Evolutionary conservation across 2,329 filamentous ascomycete species (phyloP), one percentile per base, ranked within the genome.

Genomic region (Xylariaceae sp.): DNA sequence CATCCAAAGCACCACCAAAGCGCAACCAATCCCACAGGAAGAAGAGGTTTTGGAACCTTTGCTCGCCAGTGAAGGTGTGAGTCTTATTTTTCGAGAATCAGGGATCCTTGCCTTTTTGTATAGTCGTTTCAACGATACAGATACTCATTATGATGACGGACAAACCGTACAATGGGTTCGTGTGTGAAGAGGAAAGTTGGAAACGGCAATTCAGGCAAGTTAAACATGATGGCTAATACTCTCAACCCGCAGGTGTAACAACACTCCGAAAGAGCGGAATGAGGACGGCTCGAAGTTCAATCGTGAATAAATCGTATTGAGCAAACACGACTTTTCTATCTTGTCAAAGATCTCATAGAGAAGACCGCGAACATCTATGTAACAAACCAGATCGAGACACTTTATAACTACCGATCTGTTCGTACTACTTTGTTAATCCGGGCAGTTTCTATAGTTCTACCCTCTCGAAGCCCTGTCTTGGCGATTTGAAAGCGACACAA

Each of bases 321-420:
- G 22, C 22, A 28, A 7, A 5, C 7, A 7, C 22, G 4, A 28
- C 22, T 28, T 7, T 28, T 28, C 22, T 28, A 28, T 28, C 22
- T 28, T 28, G 4, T 28, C 22, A 28, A 28, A 28, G 7, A 28
- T n/a, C n/a, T n/a, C n/a, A n/a, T n/a, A n/a, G n/a, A n/a, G n/a
- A 80, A 80, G 57, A 67, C 69, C 0, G 74, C 76, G 12, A 77
- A 75, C 52, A 71, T 80, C 39, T 76, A 71, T 51, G 72, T 77
- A 61, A 69, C 76, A 16, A 78, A 72, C 53, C 68, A 77, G 52
- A 71, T 81, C 34, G 76, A 79, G 42, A 69, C 75, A 1, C 69
- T 69, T 1, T 78, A 75, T 56, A 73, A 71, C 6, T 16, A 59
- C 1, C 56, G 62, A 12, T 70, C 72, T 18, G 54, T 80, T 0